A percentile compares a stretch with the other conserved stretches of the same genome.
These are phyloP conservation scores for Prosopis cineraria DNA, from an alignment of 306 rosid genomes.

Conservation along the genomic window DNA sequence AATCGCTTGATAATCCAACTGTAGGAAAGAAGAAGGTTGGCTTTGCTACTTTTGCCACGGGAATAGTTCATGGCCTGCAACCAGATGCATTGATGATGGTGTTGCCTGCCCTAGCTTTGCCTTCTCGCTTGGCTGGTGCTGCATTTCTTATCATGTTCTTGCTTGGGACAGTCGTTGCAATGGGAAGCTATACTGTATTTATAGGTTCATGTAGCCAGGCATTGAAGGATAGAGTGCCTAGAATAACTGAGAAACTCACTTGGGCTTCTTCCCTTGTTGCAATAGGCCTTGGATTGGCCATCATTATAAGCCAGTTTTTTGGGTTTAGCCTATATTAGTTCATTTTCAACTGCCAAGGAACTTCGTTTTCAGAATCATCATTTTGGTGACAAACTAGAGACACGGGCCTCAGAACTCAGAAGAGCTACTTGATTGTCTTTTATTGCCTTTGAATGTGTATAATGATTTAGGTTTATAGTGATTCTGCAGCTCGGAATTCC, in stretches of 20 bases:
- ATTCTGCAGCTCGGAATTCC: slow-evolving; percentile 15
- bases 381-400: neutral
- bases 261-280: slow-evolving; percentile 97
- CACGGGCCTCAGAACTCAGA: slow-evolving; percentile 22
- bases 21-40: slow-evolving; percentile 83
- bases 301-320: slow-evolving; percentile 81
- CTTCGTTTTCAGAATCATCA: neutral
- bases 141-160: slow-evolving; percentile 91
- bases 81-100: slow-evolving; percentile 99
- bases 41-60: slow-evolving; percentile 98
- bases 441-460: slow-evolving; percentile 31
- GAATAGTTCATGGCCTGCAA: slow-evolving; percentile 92
- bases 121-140: slow-evolving; percentile 94
- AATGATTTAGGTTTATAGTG: slow-evolving; percentile 24
- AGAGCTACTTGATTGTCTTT: slow-evolving; percentile 40
- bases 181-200: slow-evolving; percentile 96
- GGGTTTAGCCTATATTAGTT: slow-evolving; percentile 79
- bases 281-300: slow-evolving; percentile 83
- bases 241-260: slow-evolving; percentile 94
- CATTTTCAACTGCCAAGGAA: slow-evolving; percentile 9
- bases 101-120: slow-evolving; percentile 94
- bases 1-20: slow-evolving; percentile 57
- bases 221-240: slow-evolving; percentile 82
- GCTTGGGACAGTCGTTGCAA: slow-evolving; percentile 87
- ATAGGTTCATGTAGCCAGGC: slow-evolving; percentile 91